phyloP scores from a whole-genome alignment of 2,329 filamentous ascomycete genomes.

The Colletotrichum somersetense region DNA sequence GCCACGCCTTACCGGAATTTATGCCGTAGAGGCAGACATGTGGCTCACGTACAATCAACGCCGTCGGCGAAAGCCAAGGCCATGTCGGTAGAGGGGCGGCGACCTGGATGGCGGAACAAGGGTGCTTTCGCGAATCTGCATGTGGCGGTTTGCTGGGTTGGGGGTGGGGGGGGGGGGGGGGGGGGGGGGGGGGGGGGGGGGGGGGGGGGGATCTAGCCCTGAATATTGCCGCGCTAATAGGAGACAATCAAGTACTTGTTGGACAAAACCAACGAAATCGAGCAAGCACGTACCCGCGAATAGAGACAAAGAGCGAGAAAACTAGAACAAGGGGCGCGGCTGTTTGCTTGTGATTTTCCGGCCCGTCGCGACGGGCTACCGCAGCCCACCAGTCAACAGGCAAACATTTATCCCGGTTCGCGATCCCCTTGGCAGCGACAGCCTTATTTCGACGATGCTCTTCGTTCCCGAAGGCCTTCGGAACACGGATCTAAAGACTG shows the following conservation, averaged over 20 bases:
- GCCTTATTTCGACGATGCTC: not conserved
- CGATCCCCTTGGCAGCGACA: not conserved
- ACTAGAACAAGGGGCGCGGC: not conserved
- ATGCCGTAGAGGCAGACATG: conserved; percentile 63
- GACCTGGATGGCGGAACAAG: not conserved
- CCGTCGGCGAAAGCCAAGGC: conserved; percentile 61
- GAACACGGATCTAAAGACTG: not conserved
- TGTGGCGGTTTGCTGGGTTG: not conserved
- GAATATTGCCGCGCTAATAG: not conserved
- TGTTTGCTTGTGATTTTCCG: not conserved
- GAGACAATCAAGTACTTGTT: too few relatives aligned
- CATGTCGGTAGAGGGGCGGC: conserved; percentile 52
- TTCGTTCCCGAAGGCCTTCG: not conserved
- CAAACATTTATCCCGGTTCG: not conserved
- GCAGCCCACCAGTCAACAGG: not conserved
- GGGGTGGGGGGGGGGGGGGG: not conserved
- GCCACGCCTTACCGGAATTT: conserved; percentile 63
- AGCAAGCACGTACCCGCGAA: not conserved
- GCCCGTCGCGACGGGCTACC: not conserved
- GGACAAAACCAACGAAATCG: not conserved
- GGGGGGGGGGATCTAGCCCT: not conserved
- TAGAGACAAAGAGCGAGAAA: not conserved
- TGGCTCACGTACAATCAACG: conserved; percentile 64
- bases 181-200: not conserved
- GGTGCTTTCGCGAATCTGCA: not conserved